Base-by-base conservation (phyloP, 441 rosid genomes). In the Geranium incanum region DNA sequence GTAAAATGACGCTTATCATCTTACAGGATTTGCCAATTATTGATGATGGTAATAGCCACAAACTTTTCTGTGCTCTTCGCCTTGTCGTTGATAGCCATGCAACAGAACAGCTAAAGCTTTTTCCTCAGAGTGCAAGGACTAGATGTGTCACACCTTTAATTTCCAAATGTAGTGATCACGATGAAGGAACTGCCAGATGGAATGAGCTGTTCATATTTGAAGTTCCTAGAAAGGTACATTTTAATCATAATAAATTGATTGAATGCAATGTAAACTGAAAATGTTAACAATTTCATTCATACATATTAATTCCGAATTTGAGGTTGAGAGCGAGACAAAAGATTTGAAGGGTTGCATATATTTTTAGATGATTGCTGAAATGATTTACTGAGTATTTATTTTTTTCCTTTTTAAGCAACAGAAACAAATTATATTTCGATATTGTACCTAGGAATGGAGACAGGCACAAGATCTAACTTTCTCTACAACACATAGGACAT, bases 61-160 rank as follows among this genome's bases (percentile, higher is more conserved):
- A 81, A 71, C 89, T 93, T 86, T 95, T 91, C 78, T 93, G 99
- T 86, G 91, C 96, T 52, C 80, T 93, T 76, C 97, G 98, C 71
- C 91, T 93, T 57, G 89, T 90, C 71, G 84, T 89, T 78, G 95
- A 90, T 82, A 84, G 83, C 78, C 90, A 83, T 78, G 86, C 89
- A 77, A 79, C 92, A 45, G 99, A 95, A 72, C 94, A 91, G 79
- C 99, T 89, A 80, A 95, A 87, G 79, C 86, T 86, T 78, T 91
- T 89, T 79, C 98, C 99, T 67, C 99, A 95, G 82, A 95, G 98
- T 85, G 98, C 95, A 43, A 88, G 99, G 89, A 95, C 99, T 73
- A 95, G 88, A 87, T 95, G 99, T 63, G 93, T 88, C 72, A 93
- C 86, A 84, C 97, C 97, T 74, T 74, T 80, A n/a, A 77, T 86